Base-by-base conservation (phyloP, 495 filamentous ascomycete genomes). In the Pseudomonodictys pantanalensis region DNA sequence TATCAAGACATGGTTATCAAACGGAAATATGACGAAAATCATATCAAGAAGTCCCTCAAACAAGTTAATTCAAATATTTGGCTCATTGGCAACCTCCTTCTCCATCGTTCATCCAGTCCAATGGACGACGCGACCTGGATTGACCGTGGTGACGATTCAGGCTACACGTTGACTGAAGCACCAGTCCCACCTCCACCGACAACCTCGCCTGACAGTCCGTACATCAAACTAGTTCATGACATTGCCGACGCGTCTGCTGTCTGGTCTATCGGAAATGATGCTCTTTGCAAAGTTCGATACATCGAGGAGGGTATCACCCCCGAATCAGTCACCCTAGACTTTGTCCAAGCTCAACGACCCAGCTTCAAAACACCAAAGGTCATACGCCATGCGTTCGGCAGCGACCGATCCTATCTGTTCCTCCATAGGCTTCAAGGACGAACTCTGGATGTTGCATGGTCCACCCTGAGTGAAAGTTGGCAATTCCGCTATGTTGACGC, bases 201-300 rank as follows among this genome's bases (percentile, higher is more conserved):
- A 12, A 32, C 47, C 5, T 50, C 47, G 12, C 28, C 18, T 15
- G 74, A 64, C 47, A 62, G 57, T 39, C 56, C 62, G 15, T 49
- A 68, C 44, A 58, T 68, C 18, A 39, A 52, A 18, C 65, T 65
- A 18, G 26, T 65, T 20, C 51, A 68, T 56, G 62, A 68, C 22
- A 33, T 57, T 38, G 62, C 62, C 26, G 65, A 65, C 58, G 51
- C 51, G 20, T 68, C 65, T 52, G 55, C 55, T 15, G 50, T 67
- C 22, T 67, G 47, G 50, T 24, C 22, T n/a, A 57, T 68, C 0
- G 55, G 65, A 46, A 61, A 57, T 52, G 53, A 28, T 28, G 56
- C 51, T 20, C 26, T 68, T 1, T 62, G 56, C 44, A 68, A 68
- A 55, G 56, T 61, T 20, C 49, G 46, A 38, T 61, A 52, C 17